Conservation (phyloP, 768 basidiomycete species). For the Phylloporus arenicola region DNA sequence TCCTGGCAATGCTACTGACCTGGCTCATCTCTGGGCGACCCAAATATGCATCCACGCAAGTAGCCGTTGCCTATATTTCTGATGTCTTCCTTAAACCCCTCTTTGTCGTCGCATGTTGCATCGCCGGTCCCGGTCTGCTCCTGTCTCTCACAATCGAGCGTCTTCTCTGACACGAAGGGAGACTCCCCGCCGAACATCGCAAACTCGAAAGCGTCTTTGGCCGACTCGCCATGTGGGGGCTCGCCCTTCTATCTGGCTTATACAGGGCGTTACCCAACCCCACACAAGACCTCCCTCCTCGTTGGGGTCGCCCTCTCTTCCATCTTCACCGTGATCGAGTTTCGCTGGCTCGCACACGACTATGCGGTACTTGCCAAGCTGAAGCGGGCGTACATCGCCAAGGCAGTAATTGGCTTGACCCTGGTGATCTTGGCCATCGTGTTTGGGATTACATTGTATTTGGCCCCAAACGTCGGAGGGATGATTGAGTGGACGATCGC, state of each 20-base stretch:
- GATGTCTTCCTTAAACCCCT: constrained; percentile 72
- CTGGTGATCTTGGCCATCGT: constrained; percentile 60
- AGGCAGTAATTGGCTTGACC: constrained; percentile 52
- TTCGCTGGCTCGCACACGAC: constrained; percentile 58
- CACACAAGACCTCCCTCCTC: constrained; percentile 60
- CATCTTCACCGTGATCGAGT: constrained; percentile 71
- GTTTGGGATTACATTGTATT: constrained; percentile 51
- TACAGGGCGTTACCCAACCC: constrained; percentile 45
- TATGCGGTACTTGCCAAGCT: constrained; percentile 43
- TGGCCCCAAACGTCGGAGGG: constrained; percentile 47
- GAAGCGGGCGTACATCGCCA: constrained; percentile 51
- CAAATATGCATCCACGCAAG: constrained; percentile 46
- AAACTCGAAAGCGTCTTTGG: constrained; percentile 51
- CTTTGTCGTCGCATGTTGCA: constrained; percentile 59
- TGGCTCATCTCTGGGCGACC: constrained; percentile 63
- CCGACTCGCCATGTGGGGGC: constrained; percentile 53
- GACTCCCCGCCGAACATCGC: constrained; percentile 57
- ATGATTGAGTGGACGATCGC: constrained; percentile 71
- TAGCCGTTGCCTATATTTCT: constrained; percentile 66
- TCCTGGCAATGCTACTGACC: constrained; percentile 65
- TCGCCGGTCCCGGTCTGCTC: constrained; percentile 60
- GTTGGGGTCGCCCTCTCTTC: constrained; percentile 66
- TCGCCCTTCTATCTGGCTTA: constrained; percentile 70
- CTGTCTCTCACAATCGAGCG: constrained; percentile 57
- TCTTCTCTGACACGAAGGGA: constrained; percentile 60